Conservation (phyloP, 106 monocot genomes). For the Amphibolis antarctica region DNA sequence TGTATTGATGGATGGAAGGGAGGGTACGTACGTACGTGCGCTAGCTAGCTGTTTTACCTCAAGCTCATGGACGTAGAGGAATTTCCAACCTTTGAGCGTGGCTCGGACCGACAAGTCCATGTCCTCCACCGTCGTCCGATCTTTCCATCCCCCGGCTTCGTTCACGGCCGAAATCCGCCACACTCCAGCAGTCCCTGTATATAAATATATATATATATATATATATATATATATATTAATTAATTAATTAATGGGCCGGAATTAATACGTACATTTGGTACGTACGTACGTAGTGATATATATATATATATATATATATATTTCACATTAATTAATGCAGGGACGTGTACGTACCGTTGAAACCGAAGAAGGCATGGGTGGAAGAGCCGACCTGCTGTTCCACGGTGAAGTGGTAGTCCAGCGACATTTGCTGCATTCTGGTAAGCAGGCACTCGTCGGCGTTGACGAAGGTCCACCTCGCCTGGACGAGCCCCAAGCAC, state of each 20-base stretch:
- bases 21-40: neutral
- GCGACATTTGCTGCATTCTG: slow-evolving; percentile 29
- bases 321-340: too few relatives aligned
- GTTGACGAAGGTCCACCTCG: slow-evolving; percentile 25
- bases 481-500: slow-evolving; percentile 20
- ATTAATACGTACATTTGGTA: neutral
- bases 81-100: slow-evolving; percentile 26
- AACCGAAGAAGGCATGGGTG: slow-evolving; percentile 25
- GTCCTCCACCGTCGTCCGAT: slow-evolving; percentile 31
- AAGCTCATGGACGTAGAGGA: slow-evolving; percentile 17
- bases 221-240: neutral
- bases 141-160: slow-evolving; percentile 29
- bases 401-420: slow-evolving; percentile 30
- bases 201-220: neutral
- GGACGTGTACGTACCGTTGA: slow-evolving; percentile 10
- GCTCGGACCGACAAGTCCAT: slow-evolving; percentile 30
- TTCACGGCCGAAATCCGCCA: slow-evolving; percentile 23
- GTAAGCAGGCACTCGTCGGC: slow-evolving; percentile 31
- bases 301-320: neutral
- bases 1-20: neutral
- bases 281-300: neutral
- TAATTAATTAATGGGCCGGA: neutral
- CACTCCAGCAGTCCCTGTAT: slow-evolving; percentile 27
- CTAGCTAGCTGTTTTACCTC: neutral
- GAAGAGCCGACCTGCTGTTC: slow-evolving; percentile 30